A percentile compares a stretch with the other conserved stretches of the same genome.
Evolutionary conservation across 2,329 filamentous ascomycete genomes (phyloP).

Genomic region (Sporothrix luriei): DNA sequence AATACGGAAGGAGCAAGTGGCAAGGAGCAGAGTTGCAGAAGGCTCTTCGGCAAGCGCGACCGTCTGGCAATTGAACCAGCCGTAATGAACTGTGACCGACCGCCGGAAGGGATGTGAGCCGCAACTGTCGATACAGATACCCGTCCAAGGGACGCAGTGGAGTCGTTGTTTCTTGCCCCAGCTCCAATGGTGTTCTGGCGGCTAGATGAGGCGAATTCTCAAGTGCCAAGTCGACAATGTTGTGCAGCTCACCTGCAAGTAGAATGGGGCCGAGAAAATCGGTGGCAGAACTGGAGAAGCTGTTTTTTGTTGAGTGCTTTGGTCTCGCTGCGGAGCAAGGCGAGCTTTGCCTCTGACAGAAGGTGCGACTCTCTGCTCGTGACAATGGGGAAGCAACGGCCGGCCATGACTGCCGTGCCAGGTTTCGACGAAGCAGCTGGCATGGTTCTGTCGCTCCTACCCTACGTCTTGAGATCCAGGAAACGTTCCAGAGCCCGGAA

Average conservation of each 20-base stretch:
- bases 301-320: constrained; percentile 21
- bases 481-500: background rate
- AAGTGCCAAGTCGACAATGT: constrained; percentile 13
- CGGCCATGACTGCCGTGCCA: background rate
- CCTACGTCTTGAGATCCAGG: background rate
- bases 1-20: background rate
- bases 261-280: background rate
- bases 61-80: background rate
- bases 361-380: constrained; percentile 24
- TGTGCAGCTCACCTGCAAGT: constrained; percentile 5
- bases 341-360: background rate
- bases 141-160: background rate
- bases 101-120: constrained; percentile 26
- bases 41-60: constrained; percentile 10
- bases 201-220: constrained; percentile 20
- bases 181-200: constrained; percentile 4
- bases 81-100: constrained; percentile 24
- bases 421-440: constrained; percentile 1
- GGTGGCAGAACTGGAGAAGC: constrained; percentile 14
- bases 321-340: background rate
- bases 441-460: background rate
- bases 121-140: constrained; percentile 11
- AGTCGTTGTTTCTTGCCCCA: background rate
- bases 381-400: constrained; percentile 1
- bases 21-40: background rate